Evolutionary conservation across 352 stramenopile genomes (phyloP), one percentile per base, ranked within the genome.

Genomic region (Pythium folliculosum): DNA sequence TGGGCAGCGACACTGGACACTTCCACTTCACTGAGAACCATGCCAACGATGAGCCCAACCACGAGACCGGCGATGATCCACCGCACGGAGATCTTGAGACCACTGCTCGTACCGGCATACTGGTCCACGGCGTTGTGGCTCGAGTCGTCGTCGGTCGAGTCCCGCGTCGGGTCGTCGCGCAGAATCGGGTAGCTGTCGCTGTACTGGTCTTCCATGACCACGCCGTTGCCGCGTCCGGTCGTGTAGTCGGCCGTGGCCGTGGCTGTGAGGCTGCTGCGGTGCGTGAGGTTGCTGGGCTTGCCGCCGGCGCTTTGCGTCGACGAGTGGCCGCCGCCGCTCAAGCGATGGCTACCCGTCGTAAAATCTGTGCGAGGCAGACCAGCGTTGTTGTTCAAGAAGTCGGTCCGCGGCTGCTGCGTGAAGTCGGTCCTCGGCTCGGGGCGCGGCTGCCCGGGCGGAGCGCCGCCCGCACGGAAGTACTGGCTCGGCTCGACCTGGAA

Each of bases 1-100:
- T 78, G 57, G 7, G 77, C 71, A 0, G 70, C 64, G 3, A 85
- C 50, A 14, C 60, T 44, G 1, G 73, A 82, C 10, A 88, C 69
- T n/a, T 77, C 66, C 12, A 87, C 13, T 1, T 76, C 55, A 5
- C 66, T 70, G 44, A 88, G 67, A 14, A 84, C 27, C 21, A 91
- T 67, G 13, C 84, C 80, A 0, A 90, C 63, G 0, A 53, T 75
- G 23, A 89, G 57, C 1, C 81, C 84, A 16, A 86, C 25, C 0
- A 77, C 43, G 27, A 82, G 71, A 7, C 81, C 78, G 8, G 86
- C 54, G 23, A 89, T 72, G 35, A 82, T 82, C 75, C 78, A 78
- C 50, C 60, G 47, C 5, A 86, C 68, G n/a, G 79, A 87, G 47
- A 91, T 60, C 35, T 75, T 75, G 40, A 78, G 65, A n/a, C 67